A percentile compares a stretch with the other conserved stretches of the same genome.
Evolutionary conservation across 371 early-diverging fungal species (phyloP).

Genomic region (Mortierella sp.): DNA sequence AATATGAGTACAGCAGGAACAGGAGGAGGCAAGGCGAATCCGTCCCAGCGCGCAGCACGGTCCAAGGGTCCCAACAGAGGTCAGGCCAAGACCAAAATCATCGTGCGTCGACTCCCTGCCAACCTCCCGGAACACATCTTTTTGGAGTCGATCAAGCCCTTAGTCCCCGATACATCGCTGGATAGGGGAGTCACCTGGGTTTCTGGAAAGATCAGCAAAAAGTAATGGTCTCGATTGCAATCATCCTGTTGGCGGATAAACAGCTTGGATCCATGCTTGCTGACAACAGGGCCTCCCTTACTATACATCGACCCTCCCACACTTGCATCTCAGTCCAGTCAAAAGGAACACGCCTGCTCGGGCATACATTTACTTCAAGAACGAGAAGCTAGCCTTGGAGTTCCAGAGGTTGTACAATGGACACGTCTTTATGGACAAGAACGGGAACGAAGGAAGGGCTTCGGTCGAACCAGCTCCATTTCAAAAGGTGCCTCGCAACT

Average conservation of each 20-base stretch:
- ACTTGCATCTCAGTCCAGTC: conserved; percentile 61
- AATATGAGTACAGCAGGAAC: conserved; percentile 20
- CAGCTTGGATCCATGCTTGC: no score
- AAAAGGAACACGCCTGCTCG: conserved; percentile 79
- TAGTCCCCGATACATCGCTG: conserved; percentile 61
- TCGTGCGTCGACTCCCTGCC: conserved; percentile 85
- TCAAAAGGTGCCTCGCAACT: conserved; percentile 77
- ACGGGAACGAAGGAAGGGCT: conserved; percentile 76
- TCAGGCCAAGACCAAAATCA: conserved; percentile 69
- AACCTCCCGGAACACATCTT: conserved; percentile 80
- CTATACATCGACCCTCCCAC: not conserved
- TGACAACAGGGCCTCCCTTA: not conserved
- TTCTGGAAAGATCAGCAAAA: conserved; percentile 80
- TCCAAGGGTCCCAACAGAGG: conserved; percentile 35
- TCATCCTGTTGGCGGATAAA: no score
- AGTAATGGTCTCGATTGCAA: conserved; percentile 55
- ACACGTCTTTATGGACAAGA: conserved; percentile 78
- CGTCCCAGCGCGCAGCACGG: conserved; percentile 30
- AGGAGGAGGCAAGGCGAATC: conserved; percentile 10
- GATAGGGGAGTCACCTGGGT: conserved; percentile 67
- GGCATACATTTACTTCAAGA: conserved; percentile 83
- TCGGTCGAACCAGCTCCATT: conserved; percentile 86
- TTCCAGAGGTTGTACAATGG: conserved; percentile 84
- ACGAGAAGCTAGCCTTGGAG: conserved; percentile 70
- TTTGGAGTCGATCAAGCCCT: conserved; percentile 66